Percentiles rank a stretch among this genome's conserved stretches.
Conservation (phyloP, 352 stramenopile species). For the Phytophthora syringae region DNA sequence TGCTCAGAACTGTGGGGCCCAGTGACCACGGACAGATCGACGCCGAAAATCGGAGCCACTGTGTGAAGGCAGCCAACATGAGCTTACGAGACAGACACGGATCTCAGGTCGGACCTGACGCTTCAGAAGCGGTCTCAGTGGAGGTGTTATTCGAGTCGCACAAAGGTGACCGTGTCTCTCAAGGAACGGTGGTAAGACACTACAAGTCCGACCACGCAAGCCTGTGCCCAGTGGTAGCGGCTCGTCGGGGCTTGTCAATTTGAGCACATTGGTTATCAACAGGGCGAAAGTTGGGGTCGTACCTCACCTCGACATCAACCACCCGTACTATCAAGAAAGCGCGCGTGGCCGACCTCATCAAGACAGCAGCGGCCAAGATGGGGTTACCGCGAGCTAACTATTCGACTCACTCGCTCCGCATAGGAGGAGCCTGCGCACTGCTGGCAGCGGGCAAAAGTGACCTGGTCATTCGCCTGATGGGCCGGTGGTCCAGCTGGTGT, state of each 20-base stretch:
- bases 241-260: conserved; percentile 17
- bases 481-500: conserved; percentile 37
- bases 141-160: conserved; percentile 12
- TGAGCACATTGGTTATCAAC: conserved; percentile 2
- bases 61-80: conserved; percentile 9
- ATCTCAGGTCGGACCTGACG: not conserved
- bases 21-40: conserved; percentile 1
- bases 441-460: conserved; percentile 31
- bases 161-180: conserved; percentile 11
- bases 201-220: conserved; percentile 15
- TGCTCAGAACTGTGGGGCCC: conserved; percentile 34
- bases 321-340: conserved; percentile 27
- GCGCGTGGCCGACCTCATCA: conserved; percentile 20
- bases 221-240: conserved; percentile 27
- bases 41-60: not conserved
- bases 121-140: not conserved
- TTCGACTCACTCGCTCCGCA: conserved; percentile 30
- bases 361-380: conserved; percentile 20
- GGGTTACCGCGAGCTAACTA: conserved; percentile 17
- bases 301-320: conserved; percentile 16
- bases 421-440: conserved; percentile 35
- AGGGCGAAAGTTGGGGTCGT: conserved; percentile 12
- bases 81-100: conserved; percentile 2
- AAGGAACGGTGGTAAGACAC: conserved; percentile 12
- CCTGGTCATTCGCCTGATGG: conserved; percentile 29